A percentile compares a stretch with the other conserved stretches of the same genome.
Conservation (phyloP, 495 filamentous ascomycete genomes). For the Talaromyces ruber region DNA sequence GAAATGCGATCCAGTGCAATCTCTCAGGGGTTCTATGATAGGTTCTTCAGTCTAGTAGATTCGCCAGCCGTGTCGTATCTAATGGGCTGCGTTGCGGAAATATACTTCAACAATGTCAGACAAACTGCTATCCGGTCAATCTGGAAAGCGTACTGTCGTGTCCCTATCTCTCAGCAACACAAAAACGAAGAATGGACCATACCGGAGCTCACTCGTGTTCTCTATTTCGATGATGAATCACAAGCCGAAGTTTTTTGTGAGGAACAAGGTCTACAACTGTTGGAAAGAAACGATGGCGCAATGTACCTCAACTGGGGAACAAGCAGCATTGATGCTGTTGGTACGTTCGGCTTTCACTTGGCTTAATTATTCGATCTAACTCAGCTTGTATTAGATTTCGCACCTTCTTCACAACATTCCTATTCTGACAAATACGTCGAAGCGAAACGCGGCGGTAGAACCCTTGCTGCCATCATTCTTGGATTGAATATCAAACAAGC, state of each 20-base stretch:
- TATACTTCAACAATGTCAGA: slow-evolving; percentile 77
- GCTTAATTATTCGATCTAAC: background rate
- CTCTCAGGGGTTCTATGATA: slow-evolving; percentile 54
- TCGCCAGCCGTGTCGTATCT: slow-evolving; percentile 70
- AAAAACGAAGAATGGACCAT: slow-evolving; percentile 72
- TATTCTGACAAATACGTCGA: slow-evolving; percentile 44
- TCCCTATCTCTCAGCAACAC: slow-evolving; percentile 51
- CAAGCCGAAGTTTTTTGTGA: slow-evolving; percentile 63
- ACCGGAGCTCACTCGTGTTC: slow-evolving; percentile 50
- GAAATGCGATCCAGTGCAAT: slow-evolving; percentile 45
- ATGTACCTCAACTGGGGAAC: slow-evolving; percentile 46
- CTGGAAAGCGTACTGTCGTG: slow-evolving; percentile 44
- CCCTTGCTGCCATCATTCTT: slow-evolving; percentile 39
- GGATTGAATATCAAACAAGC: slow-evolving; percentile 43
- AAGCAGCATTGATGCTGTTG: slow-evolving; percentile 32
- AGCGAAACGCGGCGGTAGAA: slow-evolving; percentile 40
- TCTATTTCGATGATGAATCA: slow-evolving; percentile 67
- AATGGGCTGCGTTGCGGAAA: slow-evolving; percentile 89
- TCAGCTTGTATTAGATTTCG: slow-evolving; percentile 23
- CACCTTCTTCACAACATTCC: slow-evolving; percentile 37
- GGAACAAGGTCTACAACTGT: slow-evolving; percentile 57
- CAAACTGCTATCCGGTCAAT: slow-evolving; percentile 67
- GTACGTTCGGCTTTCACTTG: slow-evolving; percentile 19
- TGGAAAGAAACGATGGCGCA: slow-evolving; percentile 37
- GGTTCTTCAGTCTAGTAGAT: slow-evolving; percentile 69